These are phyloP conservation scores for Madurella fahalii DNA, from an alignment of 2,329 filamentous ascomycete species.

Conservation along the genomic window DNA sequence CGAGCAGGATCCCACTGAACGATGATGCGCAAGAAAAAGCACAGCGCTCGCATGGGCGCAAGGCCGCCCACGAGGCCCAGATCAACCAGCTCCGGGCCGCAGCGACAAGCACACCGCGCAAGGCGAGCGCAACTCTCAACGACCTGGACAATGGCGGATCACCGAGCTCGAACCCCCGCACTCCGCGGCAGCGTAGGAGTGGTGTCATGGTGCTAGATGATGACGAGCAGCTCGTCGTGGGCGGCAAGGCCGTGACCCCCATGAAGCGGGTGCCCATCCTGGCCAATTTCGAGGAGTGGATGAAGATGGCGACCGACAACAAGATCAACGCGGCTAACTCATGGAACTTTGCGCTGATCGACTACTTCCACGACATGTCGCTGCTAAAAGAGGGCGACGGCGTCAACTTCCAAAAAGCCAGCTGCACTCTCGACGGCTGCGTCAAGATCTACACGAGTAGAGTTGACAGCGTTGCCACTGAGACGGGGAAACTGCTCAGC, in stretches of 20 bases:
- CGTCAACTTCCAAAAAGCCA: constrained; percentile 98
- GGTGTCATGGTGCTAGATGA: constrained; percentile 35
- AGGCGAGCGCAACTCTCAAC: constrained; percentile 55
- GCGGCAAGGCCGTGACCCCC: constrained; percentile 76
- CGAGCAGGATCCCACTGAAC: constrained; percentile 80
- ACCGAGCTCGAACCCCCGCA: constrained; percentile 54
- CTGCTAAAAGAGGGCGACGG: constrained; percentile 92
- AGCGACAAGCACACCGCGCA: constrained; percentile 65
- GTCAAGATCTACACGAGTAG: constrained; percentile 99
- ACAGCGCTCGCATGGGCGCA: constrained; percentile 77
- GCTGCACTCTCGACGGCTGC: constrained; percentile 93
- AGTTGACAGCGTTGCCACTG: constrained; percentile 96
- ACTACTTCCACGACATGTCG: constrained; percentile 99
- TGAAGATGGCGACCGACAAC: constrained; percentile 99
- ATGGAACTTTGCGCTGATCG: constrained; percentile 99
- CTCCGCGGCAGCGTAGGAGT: constrained; percentile 41
- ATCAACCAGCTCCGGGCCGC: constrained; percentile 88
- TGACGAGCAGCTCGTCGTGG: constrained; percentile 60
- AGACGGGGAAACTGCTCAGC: constrained; percentile 91
- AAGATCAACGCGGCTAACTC: constrained; percentile 98
- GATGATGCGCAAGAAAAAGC: constrained; percentile 93
- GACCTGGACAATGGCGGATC: constrained; percentile 52
- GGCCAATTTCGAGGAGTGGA: constrained; percentile 99
- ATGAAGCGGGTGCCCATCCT: constrained; percentile 95
- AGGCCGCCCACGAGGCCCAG: constrained; percentile 83